A percentile compares a stretch with the other conserved stretches of the same genome.
phyloP scores from a whole-genome alignment of 495 filamentous ascomycete genomes.

The Trichoderma erinaceum region DNA sequence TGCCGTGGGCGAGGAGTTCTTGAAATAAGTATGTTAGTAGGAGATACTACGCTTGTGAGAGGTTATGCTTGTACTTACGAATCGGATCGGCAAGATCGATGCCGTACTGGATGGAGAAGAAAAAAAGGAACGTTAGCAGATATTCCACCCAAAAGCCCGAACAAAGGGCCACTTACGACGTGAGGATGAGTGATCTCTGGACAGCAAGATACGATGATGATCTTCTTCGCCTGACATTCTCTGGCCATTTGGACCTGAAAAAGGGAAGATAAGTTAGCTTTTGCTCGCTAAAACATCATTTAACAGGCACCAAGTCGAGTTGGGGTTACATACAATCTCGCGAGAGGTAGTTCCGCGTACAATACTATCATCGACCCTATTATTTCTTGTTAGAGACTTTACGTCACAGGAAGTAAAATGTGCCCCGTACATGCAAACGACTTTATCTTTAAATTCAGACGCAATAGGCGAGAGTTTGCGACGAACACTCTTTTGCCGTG shows the following conservation, averaged over 20 bases:
- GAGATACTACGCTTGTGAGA: too few species aligned
- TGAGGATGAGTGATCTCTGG: constrained; percentile 70
- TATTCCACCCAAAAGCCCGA: not conserved
- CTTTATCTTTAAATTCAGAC: constrained; percentile 77
- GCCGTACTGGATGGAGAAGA: constrained; percentile 64
- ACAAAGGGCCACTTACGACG: constrained; percentile 28
- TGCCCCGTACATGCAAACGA: constrained; percentile 78
- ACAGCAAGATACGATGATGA: constrained; percentile 83
- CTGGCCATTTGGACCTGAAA: constrained; percentile 59
- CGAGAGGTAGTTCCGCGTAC: constrained; percentile 43
- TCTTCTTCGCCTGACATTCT: constrained; percentile 83
- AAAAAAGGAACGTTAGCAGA: not conserved
- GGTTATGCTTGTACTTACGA: not conserved
- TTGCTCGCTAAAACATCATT: too few species aligned
- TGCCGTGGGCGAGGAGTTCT: constrained; percentile 80
- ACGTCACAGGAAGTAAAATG: not conserved
- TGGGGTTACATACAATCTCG: constrained; percentile 61
- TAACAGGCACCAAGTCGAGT: constrained; percentile 22
- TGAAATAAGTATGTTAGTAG: not conserved
- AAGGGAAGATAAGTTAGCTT: not conserved
- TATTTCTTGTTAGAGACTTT: not conserved
- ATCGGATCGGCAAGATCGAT: constrained; percentile 61
- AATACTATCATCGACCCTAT: not conserved
- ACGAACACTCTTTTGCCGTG: constrained; percentile 71
- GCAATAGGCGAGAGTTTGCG: constrained; percentile 79